Percentiles rank a stretch among this genome's conserved stretches.
Evolutionary conservation across 164 flowering plant species (phyloP).

Genomic region (Malania oleifera): DNA sequence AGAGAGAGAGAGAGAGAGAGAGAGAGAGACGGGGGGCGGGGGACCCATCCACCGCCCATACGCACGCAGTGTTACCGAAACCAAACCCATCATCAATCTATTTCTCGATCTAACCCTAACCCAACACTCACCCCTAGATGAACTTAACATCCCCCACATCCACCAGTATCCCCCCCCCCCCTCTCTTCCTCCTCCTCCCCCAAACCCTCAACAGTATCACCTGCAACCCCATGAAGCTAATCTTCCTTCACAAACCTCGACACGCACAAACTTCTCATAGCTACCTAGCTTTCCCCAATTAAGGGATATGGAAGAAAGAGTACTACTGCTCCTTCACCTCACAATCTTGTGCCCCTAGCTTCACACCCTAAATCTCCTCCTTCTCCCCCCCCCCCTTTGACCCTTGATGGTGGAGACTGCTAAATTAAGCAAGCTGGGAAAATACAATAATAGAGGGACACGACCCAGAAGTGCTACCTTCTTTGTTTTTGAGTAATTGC

Average conservation of each 20-base stretch:
- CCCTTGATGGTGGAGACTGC: too few species aligned
- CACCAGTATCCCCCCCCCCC: not conserved
- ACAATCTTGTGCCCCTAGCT: constrained; percentile 19
- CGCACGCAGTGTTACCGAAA: constrained; percentile 24
- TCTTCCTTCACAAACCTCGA: not conserved
- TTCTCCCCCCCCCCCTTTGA: not conserved
- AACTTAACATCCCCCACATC: not conserved
- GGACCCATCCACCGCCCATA: constrained; percentile 42
- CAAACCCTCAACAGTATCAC: constrained; percentile 11
- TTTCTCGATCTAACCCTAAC: constrained; percentile 23
- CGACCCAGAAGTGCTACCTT: constrained; percentile 7
- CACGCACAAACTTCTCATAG: too few species aligned
- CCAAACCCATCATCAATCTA: constrained; percentile 20
- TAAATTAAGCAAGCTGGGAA: not conserved
- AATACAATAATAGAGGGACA: not conserved
- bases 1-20: constrained; percentile 15
- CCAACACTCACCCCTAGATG: constrained; percentile 10
- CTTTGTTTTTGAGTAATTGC: not conserved
- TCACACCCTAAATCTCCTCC: constrained; percentile 15
- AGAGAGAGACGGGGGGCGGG: too few species aligned
- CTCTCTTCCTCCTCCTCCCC: not conserved
- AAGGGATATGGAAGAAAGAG: too few species aligned
- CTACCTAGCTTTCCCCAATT: too few species aligned
- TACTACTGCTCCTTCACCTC: constrained; percentile 16
- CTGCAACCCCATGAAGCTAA: not conserved